Conservation (phyloP, 768 basidiomycete genomes). For the Agaricus blazei region DNA sequence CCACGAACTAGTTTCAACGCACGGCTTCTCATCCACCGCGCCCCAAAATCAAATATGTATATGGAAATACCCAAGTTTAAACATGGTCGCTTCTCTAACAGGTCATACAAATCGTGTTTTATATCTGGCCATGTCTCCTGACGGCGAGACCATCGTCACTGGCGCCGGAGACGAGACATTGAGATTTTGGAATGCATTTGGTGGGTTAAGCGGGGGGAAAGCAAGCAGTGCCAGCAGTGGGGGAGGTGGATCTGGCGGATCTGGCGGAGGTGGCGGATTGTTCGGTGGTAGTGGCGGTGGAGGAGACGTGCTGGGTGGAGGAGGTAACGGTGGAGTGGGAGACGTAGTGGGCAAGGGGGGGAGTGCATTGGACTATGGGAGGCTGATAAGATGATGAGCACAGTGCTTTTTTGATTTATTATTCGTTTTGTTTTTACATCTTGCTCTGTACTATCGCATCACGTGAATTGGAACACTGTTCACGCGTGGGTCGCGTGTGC, state of each 20-base stretch:
- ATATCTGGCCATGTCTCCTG: slow-evolving; percentile 96
- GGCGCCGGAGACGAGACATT: slow-evolving; percentile 98
- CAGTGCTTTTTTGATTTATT: background rate
- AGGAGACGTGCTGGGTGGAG: background rate
- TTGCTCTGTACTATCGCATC: no score
- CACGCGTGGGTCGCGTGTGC: no score
- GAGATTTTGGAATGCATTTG: slow-evolving; percentile 95
- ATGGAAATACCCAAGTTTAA: slow-evolving; percentile 90
- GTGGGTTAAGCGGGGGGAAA: slow-evolving; percentile 50
- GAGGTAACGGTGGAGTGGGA: no score
- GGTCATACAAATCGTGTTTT: slow-evolving; percentile 95
- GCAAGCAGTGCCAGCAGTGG: background rate
- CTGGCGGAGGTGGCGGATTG: slow-evolving; percentile 15
- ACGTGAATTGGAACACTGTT: no score
- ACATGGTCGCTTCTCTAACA: slow-evolving; percentile 91
- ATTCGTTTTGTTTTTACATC: no score
- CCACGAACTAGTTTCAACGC: slow-evolving; percentile 96
- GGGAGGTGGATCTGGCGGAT: slow-evolving; percentile 53
- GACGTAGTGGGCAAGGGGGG: background rate
- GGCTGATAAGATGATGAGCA: slow-evolving; percentile 42
- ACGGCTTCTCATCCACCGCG: slow-evolving; percentile 90
- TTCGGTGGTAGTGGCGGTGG: background rate
- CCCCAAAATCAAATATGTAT: slow-evolving; percentile 96
- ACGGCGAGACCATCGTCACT: slow-evolving; percentile 96
- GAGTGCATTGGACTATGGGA: slow-evolving; percentile 45